Conservation (phyloP, 352 stramenopile species). For the Thalassiosira livingstoniorum region DNA sequence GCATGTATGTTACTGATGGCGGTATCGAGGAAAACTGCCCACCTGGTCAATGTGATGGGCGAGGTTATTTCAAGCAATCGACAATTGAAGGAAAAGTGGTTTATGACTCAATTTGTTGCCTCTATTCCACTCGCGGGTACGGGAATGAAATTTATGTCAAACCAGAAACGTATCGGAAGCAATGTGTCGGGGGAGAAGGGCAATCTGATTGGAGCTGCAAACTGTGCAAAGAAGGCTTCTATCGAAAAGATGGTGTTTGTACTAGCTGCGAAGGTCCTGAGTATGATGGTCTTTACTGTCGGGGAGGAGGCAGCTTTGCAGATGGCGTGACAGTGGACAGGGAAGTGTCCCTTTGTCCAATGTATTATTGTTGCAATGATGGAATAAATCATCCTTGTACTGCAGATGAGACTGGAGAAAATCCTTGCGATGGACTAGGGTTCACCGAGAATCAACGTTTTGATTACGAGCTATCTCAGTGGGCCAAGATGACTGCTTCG, state of each 20-base stretch:
- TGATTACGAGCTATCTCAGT: background rate
- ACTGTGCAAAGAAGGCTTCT: background rate
- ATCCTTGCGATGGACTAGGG: background rate
- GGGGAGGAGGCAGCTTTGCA: background rate
- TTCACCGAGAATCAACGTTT: background rate
- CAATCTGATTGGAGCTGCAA: no score
- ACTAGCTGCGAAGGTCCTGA: background rate
- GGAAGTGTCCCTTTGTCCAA: background rate
- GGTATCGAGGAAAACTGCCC: no score
- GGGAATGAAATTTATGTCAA: no score
- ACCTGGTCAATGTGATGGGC: no score
- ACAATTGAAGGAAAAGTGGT: no score
- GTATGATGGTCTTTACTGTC: background rate
- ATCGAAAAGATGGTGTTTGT: slow-evolving; percentile 5
- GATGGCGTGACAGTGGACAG: background rate
- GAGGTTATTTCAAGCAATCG: no score
- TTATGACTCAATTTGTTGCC: no score
- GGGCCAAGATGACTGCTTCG: no score
- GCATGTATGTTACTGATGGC: no score
- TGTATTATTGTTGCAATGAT: background rate
- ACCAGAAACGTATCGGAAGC: no score
- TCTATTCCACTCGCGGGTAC: no score
- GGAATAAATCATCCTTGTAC: background rate
- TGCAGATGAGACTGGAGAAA: background rate
- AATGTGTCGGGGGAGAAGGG: no score